Conservation (phyloP, 2,329 filamentous ascomycete species). For the Alternaria ventricosa region DNA sequence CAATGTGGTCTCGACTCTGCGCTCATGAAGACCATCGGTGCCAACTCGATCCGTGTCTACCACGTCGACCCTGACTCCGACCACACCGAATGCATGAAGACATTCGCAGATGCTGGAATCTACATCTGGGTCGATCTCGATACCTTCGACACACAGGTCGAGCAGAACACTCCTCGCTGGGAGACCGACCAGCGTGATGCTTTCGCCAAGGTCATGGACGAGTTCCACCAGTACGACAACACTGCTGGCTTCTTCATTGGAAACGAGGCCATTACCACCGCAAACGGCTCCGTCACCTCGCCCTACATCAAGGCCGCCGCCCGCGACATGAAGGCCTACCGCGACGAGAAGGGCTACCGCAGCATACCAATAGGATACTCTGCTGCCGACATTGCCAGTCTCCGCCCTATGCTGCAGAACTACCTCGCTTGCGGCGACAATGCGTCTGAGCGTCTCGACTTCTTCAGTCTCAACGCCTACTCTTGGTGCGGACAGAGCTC, state of each 20-base stretch:
- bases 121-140: slow-evolving; percentile 86
- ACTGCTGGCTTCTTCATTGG: slow-evolving; percentile 79
- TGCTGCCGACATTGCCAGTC: slow-evolving; percentile 79
- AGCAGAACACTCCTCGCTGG: slow-evolving; percentile 71
- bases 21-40: slow-evolving; percentile 80
- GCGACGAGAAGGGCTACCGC: slow-evolving; percentile 76
- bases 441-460: slow-evolving; percentile 72
- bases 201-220: slow-evolving; percentile 76
- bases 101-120: slow-evolving; percentile 72
- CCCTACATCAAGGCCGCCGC: slow-evolving; percentile 84
- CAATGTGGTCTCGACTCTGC: slow-evolving; percentile 79
- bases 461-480: slow-evolving; percentile 86
- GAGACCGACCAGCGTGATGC: slow-evolving; percentile 72
- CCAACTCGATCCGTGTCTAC: slow-evolving; percentile 87
- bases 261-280: slow-evolving; percentile 78
- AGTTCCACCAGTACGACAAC: slow-evolving; percentile 79
- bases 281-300: slow-evolving; percentile 66
- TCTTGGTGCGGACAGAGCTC: slow-evolving; percentile 60
- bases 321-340: slow-evolving; percentile 82
- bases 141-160: slow-evolving; percentile 69
- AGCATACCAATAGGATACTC: slow-evolving; percentile 86
- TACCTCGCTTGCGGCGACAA: slow-evolving; percentile 83
- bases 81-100: slow-evolving; percentile 81
- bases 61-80: slow-evolving; percentile 76
- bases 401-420: slow-evolving; percentile 69